These are phyloP conservation scores for Blepharisma stoltei DNA, from an alignment of 73 alveolate genomes.

Conservation along the genomic window DNA sequence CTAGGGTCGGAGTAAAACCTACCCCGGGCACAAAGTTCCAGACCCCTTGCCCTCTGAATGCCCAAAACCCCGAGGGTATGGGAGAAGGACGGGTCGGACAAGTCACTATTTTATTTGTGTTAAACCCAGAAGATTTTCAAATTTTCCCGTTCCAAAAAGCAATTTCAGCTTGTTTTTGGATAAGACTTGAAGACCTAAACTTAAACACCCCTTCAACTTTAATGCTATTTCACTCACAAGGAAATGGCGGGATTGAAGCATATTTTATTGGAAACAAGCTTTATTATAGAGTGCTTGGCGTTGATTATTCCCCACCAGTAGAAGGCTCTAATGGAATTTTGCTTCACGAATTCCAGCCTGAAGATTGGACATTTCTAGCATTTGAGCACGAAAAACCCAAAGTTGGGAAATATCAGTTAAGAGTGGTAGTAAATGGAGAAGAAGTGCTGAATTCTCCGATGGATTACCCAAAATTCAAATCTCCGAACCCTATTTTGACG, in stretches of 20 bases:
- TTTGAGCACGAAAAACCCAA: constrained; percentile 12
- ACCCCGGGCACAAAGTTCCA: too few relatives aligned
- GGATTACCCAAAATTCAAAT: neutral
- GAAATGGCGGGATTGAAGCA: constrained; percentile 25
- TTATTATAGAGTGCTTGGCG: neutral
- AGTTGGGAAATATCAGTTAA: neutral
- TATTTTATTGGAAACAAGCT: constrained; percentile 10
- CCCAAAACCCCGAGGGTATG: too few relatives aligned
- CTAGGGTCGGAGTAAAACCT: too few relatives aligned
- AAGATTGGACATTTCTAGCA: constrained; percentile 3
- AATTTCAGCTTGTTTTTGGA: constrained; percentile 21
- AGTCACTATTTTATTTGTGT: too few relatives aligned
- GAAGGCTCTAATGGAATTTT: constrained; percentile 19
- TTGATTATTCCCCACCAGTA: neutral
- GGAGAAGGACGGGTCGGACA: too few relatives aligned
- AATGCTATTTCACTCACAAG: constrained; percentile 4
- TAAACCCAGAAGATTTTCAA: too few relatives aligned
- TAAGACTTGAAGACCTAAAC: neutral
- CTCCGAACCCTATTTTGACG: neutral
- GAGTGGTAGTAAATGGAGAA: constrained; percentile 24
- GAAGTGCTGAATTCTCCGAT: constrained; percentile 5
- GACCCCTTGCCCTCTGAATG: too few relatives aligned
- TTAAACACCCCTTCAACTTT: neutral
- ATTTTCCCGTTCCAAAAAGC: neutral
- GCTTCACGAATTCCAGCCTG: constrained; percentile 16